phyloP scores from a whole-genome alignment of 2,329 filamentous ascomycete genomes.

The Rugonectria rugulosa region DNA sequence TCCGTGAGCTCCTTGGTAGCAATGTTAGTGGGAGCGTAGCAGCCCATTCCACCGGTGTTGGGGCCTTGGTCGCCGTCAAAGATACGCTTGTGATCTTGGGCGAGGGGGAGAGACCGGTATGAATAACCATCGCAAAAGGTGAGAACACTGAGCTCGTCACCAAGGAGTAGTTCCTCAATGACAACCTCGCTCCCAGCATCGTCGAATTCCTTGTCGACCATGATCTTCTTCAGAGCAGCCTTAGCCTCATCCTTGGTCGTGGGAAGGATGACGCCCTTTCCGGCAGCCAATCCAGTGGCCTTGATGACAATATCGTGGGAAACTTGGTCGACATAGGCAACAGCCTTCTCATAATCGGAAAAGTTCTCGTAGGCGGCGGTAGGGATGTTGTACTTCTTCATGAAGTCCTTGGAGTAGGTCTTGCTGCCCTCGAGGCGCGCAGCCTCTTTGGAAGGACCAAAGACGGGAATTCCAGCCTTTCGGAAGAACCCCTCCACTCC shows the following conservation, averaged over 20 bases:
- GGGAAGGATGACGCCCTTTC: constrained; percentile 95
- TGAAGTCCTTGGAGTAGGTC: constrained; percentile 97
- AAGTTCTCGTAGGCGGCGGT: constrained; percentile 94
- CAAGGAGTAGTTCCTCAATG: constrained; percentile 91
- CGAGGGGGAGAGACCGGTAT: constrained; percentile 83
- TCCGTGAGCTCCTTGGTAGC: constrained; percentile 78
- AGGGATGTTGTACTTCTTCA: constrained; percentile 88
- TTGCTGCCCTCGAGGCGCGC: constrained; percentile 96
- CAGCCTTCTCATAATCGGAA: constrained; percentile 74
- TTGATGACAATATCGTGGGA: constrained; percentile 88
- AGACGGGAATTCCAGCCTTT: constrained; percentile 76
- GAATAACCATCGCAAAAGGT: constrained; percentile 91
- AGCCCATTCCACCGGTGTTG: constrained; percentile 98
- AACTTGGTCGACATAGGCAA: constrained; percentile 75
- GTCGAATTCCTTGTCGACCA: constrained; percentile 88
- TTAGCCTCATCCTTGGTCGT: constrained; percentile 83
- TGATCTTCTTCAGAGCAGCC: constrained; percentile 83
- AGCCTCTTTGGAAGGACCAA: constrained; percentile 85
- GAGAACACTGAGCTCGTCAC: constrained; percentile 91
- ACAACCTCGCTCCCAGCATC: constrained; percentile 89
- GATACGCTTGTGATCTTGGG: constrained; percentile 96
- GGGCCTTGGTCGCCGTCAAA: constrained; percentile 89
- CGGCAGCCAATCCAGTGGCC: constrained; percentile 88
- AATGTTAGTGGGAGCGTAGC: constrained; percentile 89
- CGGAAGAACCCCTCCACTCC: constrained; percentile 88